Conservation (phyloP, 225 moss, liverwort and hornwort genomes). For the Pseudisothecium myosuroides region DNA sequence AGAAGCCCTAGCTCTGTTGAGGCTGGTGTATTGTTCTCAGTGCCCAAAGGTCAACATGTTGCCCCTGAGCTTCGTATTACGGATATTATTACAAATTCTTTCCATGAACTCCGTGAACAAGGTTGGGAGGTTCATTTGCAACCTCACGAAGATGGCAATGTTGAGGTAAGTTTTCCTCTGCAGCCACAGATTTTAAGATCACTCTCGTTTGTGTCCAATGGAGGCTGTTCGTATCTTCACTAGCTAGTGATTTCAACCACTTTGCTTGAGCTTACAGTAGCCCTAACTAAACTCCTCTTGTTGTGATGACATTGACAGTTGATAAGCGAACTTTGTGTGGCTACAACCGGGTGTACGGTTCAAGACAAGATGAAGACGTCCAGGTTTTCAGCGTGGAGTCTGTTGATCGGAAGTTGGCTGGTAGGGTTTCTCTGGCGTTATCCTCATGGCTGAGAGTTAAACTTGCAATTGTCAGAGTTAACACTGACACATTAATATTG, state of each 20-base stretch:
- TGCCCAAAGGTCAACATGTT: neutral
- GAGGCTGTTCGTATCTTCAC: too few species aligned
- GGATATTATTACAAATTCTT: neutral
- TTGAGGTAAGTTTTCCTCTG: neutral
- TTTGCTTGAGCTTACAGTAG: neutral
- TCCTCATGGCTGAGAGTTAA: too few species aligned
- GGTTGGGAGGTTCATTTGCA: slow-evolving; percentile 11
- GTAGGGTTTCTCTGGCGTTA: too few species aligned
- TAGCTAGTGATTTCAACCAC: too few species aligned
- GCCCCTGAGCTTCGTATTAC: neutral
- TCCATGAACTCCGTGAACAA: neutral
- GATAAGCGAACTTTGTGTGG: neutral
- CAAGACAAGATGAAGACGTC: neutral
- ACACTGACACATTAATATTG: too few species aligned
- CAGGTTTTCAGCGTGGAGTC: neutral
- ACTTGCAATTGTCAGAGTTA: too few species aligned
- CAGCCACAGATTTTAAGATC: neutral
- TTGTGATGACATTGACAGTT: neutral
- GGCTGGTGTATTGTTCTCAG: neutral
- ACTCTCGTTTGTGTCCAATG: too few species aligned
- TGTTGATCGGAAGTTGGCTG: too few species aligned
- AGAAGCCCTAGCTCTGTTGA: neutral
- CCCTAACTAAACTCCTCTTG: neutral
- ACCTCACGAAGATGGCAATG: neutral
- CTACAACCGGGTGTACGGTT: neutral